Evolutionary conservation across 1,284 basidiomycete species (phyloP), one percentile per base, ranked within the genome.

Genomic region (Chiua sp.): DNA sequence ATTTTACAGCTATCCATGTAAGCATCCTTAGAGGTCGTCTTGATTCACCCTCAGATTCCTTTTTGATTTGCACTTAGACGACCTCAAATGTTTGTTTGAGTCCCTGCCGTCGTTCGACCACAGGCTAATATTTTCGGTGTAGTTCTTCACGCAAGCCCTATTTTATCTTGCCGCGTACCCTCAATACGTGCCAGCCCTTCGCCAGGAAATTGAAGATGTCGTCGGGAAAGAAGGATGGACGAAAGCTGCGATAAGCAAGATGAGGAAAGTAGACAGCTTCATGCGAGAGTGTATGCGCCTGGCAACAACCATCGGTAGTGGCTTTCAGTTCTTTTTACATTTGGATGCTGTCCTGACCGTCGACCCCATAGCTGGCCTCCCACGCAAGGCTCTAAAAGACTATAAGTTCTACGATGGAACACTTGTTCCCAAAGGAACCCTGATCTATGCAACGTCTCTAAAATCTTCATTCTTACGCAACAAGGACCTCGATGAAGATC

Each of bases 241-340:
- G 6, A 82, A 80, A 61, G 63, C 57, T 0, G 73, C 77, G 0
- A 57, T 83, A 39, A 68, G 61, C 47, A 77, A 77, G 53, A 79
- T 84, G 79, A 64, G 64, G 52, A 79, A 77, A 60, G 55, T 82
- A 4, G 82, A 84, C 64, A 84, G 82, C 61, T 81, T 84, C 65
- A 30, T 85, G 23, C 75, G 72, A 51, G 82, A 84, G 63, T 70
- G 72, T 2, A 73, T 77, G 53, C 74, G 82, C 4, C 47, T 76
- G 8, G 68, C 74, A 1, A 30, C 75, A 8, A 60, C 57, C 32
- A 18, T 59, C 16, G 18, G 78, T 78, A 11, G 32, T 32, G 32
- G 32, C 32, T 32, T 32, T 32, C 32, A 12, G 32, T 4, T 32
- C 8, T 26, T 32, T 32, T 10, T 32, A 32, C 32, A 32, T 32